Conservation (phyloP, 2,329 filamentous ascomycete genomes). For the Pseudonectria foliicola region DNA sequence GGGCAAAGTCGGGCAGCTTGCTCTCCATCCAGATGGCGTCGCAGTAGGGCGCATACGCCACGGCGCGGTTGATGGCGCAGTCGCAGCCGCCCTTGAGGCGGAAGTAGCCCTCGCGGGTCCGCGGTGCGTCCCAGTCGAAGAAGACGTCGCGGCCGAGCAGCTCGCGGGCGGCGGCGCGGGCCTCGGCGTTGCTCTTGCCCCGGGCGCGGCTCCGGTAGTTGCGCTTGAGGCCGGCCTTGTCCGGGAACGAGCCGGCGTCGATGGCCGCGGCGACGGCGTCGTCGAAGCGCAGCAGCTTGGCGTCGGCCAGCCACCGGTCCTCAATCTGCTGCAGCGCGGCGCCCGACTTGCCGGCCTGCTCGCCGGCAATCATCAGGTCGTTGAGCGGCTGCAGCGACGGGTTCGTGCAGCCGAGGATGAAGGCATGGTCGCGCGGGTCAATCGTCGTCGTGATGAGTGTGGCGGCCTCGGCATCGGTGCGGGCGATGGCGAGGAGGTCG, state of each 20-base stretch:
- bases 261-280: conserved; percentile 83
- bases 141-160: conserved; percentile 74
- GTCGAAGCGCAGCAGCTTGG: conserved; percentile 79
- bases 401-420: conserved; percentile 88
- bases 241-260: conserved; percentile 55
- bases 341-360: conserved; percentile 73
- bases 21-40: conserved; percentile 99
- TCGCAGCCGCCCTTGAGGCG: conserved; percentile 84
- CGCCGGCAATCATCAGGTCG: conserved; percentile 85
- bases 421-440: conserved; percentile 88
- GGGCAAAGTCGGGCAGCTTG: conserved; percentile 84
- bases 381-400: conserved; percentile 73
- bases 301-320: conserved; percentile 75
- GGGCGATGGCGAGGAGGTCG: conserved; percentile 83
- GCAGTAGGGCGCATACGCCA: conserved; percentile 87
- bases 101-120: conserved; percentile 94
- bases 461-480: conserved; percentile 95
- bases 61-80: conserved; percentile 82
- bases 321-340: conserved; percentile 82
- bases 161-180: conserved; percentile 68
- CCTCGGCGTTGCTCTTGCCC: conserved; percentile 81
- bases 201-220: conserved; percentile 62
- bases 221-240: conserved; percentile 61
- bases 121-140: conserved; percentile 93
- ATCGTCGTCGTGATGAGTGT: conserved; percentile 96